A percentile compares a stretch with the other conserved stretches of the same genome.
Evolutionary conservation across 2,329 filamentous ascomycete species (phyloP).

Genomic region (Nannizzia gypsea): DNA sequence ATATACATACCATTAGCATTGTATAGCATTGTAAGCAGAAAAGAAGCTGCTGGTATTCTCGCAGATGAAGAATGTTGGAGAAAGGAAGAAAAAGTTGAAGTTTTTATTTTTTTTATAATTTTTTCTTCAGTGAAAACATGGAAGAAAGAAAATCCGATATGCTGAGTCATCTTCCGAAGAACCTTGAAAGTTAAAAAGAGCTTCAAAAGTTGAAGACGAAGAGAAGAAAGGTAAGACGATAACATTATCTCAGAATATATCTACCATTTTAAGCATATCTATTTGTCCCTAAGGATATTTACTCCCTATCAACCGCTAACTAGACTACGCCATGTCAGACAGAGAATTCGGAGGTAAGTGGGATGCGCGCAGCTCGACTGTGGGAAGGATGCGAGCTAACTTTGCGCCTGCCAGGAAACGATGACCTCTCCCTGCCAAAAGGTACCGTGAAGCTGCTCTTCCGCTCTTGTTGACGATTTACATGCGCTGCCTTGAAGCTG

Average conservation of each 20-base stretch:
- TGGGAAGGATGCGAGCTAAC: constrained; percentile 6
- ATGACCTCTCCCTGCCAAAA: constrained; percentile 51
- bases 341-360: constrained; percentile 11
- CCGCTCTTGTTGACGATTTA: neutral
- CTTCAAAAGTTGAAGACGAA: neutral
- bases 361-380: neutral
- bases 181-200: neutral
- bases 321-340: constrained; percentile 9
- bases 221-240: neutral
- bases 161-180: neutral
- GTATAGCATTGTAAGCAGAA: neutral
- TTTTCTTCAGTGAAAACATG: neutral
- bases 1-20: neutral
- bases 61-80: neutral
- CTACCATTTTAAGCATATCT: neutral
- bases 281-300: neutral
- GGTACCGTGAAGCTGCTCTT: constrained; percentile 24
- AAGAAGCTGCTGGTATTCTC: neutral
- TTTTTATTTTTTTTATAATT: neutral
- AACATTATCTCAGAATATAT: neutral
- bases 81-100: neutral
- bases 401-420: constrained; percentile 34
- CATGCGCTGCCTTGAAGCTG: too few relatives aligned
- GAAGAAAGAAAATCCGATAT: neutral
- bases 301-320: neutral